Evolutionary conservation across 805 yeast genomes (phyloP).

Genomic region (Priceomyces melissophilus): DNA sequence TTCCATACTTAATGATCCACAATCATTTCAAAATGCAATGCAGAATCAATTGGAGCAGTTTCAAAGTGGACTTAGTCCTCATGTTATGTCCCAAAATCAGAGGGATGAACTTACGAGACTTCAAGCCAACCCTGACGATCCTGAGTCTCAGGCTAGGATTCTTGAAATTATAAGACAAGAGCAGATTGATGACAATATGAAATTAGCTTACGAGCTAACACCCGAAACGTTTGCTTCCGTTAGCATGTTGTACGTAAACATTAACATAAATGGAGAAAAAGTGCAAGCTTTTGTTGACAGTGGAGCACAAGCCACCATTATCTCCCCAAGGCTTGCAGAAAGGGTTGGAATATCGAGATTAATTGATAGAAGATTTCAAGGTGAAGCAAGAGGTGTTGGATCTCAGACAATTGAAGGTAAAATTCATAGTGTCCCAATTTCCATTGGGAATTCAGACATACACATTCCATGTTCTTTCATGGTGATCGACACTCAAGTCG

Average conservation of each 20-base stretch:
- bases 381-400: slow-evolving; percentile 92
- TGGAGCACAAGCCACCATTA: slow-evolving; percentile 89
- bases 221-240: slow-evolving; percentile 89
- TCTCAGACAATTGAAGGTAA: slow-evolving; percentile 72
- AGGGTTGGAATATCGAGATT: slow-evolving; percentile 64
- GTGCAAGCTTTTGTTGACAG: slow-evolving; percentile 94
- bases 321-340: slow-evolving; percentile 75
- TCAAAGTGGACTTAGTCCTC: slow-evolving; percentile 25
- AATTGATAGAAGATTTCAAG: slow-evolving; percentile 75
- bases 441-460: slow-evolving; percentile 53
- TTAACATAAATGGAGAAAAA: slow-evolving; percentile 73
- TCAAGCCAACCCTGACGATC: slow-evolving; percentile 65
- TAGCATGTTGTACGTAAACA: slow-evolving; percentile 75
- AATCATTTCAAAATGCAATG: slow-evolving; percentile 40
- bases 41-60: slow-evolving; percentile 31
- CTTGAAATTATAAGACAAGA: slow-evolving; percentile 65
- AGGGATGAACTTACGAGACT: slow-evolving; percentile 47
- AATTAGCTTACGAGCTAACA: slow-evolving; percentile 76
- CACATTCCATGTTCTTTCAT: slow-evolving; percentile 40
- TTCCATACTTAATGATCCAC: slow-evolving; percentile 44
- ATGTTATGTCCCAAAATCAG: slow-evolving; percentile 24
- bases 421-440: slow-evolving; percentile 84
- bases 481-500: slow-evolving; percentile 63
- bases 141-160: slow-evolving; percentile 63
- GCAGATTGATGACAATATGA: slow-evolving; percentile 76